phyloP scores from a whole-genome alignment of 2,329 filamentous ascomycete species.

The Fusarium sp. region DNA sequence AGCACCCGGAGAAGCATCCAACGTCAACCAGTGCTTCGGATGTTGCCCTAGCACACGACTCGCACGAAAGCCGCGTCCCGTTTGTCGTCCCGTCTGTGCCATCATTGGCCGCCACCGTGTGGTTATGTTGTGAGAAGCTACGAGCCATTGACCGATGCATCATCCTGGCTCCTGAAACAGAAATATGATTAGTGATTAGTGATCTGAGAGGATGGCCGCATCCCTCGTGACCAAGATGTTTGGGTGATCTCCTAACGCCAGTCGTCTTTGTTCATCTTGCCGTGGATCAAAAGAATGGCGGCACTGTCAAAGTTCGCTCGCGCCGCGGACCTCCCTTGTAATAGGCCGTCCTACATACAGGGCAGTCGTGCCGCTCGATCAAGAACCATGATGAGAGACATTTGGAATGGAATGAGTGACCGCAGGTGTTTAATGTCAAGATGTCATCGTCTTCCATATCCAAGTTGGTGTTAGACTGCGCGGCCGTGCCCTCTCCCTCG shows the following conservation, averaged over 20 bases:
- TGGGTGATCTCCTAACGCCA: not conserved
- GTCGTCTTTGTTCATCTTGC: not conserved
- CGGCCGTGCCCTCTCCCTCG: not conserved
- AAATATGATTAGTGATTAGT: conserved; percentile 18
- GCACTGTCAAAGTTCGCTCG: conserved; percentile 27
- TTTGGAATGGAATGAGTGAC: conserved; percentile 54
- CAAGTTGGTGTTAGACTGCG: not conserved
- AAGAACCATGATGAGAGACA: conserved; percentile 56
- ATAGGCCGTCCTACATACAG: conserved; percentile 53
- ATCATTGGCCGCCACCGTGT: not conserved
- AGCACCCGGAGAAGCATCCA: not conserved
- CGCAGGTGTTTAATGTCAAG: conserved; percentile 52
- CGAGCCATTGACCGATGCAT: conserved; percentile 9
- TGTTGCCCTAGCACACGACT: not conserved
- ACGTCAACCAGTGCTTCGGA: not conserved
- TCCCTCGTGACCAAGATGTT: not conserved
- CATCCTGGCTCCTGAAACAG: not conserved
- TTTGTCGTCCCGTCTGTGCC: not conserved
- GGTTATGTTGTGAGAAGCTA: not conserved
- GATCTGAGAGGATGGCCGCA: not conserved
- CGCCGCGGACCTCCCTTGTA: conserved; percentile 36
- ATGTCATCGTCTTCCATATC: conserved; percentile 46
- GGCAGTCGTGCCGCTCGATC: conserved; percentile 52
- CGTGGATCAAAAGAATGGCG: conserved; percentile 36
- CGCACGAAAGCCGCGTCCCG: not conserved